Percentiles rank a stretch among this genome's conserved stretches.
These are phyloP conservation scores for Asterochloris erici DNA, from an alignment of 139 green algal genomes.

Conservation along the genomic window DNA sequence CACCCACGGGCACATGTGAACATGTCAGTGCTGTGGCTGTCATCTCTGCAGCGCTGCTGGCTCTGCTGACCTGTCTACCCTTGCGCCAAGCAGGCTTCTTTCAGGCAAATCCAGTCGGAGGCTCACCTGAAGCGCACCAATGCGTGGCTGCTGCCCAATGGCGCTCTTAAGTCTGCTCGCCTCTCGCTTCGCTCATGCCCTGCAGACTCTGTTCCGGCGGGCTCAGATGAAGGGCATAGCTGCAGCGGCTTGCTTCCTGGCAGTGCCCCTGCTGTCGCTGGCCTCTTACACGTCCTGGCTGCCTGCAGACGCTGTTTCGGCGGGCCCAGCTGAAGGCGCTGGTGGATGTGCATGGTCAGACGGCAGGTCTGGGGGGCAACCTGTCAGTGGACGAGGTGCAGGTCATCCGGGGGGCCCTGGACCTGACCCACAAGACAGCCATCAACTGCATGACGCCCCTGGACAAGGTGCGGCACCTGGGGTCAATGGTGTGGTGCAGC, in stretches of 20 bases:
- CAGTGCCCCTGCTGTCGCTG: background rate
- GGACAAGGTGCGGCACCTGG: constrained; percentile 58
- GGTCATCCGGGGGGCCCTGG: constrained; percentile 78
- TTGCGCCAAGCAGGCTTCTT: too few relatives aligned
- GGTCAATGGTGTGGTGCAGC: background rate
- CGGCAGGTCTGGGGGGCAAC: constrained; percentile 71
- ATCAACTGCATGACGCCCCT: constrained; percentile 81
- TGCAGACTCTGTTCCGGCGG: too few relatives aligned
- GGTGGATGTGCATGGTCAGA: constrained; percentile 75
- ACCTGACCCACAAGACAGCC: constrained; percentile 85
- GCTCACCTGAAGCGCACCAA: too few relatives aligned
- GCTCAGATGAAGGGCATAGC: background rate
- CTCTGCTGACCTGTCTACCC: too few relatives aligned
- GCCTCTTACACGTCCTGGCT: too few relatives aligned
- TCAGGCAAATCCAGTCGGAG: too few relatives aligned
- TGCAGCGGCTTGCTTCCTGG: background rate
- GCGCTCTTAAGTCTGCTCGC: too few relatives aligned
- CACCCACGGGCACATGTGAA: too few relatives aligned
- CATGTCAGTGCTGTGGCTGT: too few relatives aligned
- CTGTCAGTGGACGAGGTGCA: constrained; percentile 55
- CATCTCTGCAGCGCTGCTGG: too few relatives aligned
- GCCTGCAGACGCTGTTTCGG: constrained; percentile 62
- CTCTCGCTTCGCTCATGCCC: too few relatives aligned
- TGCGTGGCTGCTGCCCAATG: too few relatives aligned
- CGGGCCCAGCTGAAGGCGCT: constrained; percentile 84